These are phyloP conservation scores for Zygosaccharomyces pseudobailii DNA, from an alignment of 1,139 yeast genomes.

Conservation along the genomic window DNA sequence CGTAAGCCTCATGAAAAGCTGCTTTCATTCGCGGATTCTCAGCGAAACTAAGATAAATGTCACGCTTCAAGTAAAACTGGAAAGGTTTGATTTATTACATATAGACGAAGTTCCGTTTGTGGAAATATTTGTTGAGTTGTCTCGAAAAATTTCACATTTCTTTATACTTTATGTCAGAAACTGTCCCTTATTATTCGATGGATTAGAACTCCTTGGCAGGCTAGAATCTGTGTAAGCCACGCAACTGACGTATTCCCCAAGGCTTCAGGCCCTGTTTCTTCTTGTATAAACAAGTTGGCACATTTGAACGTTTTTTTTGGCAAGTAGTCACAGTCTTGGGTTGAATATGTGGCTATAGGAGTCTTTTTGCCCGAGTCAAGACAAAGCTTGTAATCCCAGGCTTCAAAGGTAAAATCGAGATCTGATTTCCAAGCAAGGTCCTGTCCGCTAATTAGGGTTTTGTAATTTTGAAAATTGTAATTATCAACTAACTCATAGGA, in stretches of 20 bases:
- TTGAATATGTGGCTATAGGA: not conserved
- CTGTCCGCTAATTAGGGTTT: not conserved
- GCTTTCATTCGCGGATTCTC: no score
- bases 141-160: no score
- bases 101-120: no score
- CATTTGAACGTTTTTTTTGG: not conserved
- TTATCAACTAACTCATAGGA: not conserved
- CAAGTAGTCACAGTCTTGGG: not conserved
- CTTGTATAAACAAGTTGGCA: not conserved
- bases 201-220: not conserved
- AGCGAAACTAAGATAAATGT: no score
- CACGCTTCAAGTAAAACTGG: no score
- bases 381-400: not conserved
- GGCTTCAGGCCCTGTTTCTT: not conserved
- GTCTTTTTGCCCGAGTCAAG: no score
- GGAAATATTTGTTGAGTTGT: no score
- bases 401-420: not conserved
- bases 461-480: not conserved
- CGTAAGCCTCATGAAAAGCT: no score
- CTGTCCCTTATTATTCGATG: not conserved
- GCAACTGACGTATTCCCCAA: not conserved
- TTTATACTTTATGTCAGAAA: no score
- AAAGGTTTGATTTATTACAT: no score
- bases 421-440: not conserved
- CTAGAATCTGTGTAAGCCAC: not conserved